A percentile compares a stretch with the other conserved stretches of the same genome.
phyloP scores from a whole-genome alignment of 306 rosid species.

The Medicago arabica region DNA sequence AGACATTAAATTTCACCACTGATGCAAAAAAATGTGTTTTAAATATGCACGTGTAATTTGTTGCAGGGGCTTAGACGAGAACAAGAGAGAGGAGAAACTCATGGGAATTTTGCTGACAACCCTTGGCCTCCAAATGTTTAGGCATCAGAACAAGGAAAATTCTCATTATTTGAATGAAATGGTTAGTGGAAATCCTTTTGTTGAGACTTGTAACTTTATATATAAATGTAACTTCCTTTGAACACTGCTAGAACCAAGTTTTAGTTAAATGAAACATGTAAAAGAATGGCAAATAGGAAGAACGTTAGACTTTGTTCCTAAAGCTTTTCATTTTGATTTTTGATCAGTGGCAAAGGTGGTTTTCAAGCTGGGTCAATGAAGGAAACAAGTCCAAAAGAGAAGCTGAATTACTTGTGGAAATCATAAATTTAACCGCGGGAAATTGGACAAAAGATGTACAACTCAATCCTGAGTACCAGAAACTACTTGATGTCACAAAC shows the following conservation, averaged over 20 bases:
- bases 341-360: slow-evolving; percentile 76
- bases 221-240: background rate
- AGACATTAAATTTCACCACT: background rate
- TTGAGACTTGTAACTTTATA: slow-evolving; percentile 9
- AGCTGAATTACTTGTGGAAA: slow-evolving; percentile 67
- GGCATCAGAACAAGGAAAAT: slow-evolving; percentile 54
- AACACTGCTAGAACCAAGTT: background rate
- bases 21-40: background rate
- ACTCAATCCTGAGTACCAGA: slow-evolving; percentile 48
- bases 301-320: background rate
- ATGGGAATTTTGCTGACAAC: slow-evolving; percentile 56
- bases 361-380: slow-evolving; percentile 64
- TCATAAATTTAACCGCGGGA: slow-evolving; percentile 63
- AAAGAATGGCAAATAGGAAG: background rate
- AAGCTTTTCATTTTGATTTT: background rate
- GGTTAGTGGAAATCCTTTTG: slow-evolving; percentile 57
- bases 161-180: slow-evolving; percentile 52
- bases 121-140: slow-evolving; percentile 55
- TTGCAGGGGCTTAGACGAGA: slow-evolving; percentile 55
- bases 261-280: slow-evolving; percentile 1
- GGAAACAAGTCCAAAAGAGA: slow-evolving; percentile 54
- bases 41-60: slow-evolving; percentile 4
- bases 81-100: slow-evolving; percentile 52
- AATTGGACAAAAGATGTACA: slow-evolving; percentile 52
- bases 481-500: slow-evolving; percentile 58